These are phyloP conservation scores for Pythium aphanidermatum DNA, from an alignment of 352 stramenopile species.

Conservation along the genomic window DNA sequence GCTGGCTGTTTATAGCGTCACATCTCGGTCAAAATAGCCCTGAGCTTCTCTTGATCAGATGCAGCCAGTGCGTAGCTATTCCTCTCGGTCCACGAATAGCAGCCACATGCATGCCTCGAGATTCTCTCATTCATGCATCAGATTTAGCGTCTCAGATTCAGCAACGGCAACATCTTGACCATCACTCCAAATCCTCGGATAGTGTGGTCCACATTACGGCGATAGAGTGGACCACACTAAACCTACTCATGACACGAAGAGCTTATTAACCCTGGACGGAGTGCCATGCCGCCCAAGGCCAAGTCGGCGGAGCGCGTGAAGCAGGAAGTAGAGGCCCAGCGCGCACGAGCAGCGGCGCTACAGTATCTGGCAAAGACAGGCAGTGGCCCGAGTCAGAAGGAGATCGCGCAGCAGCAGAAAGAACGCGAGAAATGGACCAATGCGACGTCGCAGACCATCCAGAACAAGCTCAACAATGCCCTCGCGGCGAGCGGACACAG, in stretches of 20 bases:
- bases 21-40: too few relatives aligned
- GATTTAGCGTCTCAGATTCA: too few relatives aligned
- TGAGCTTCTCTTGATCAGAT: too few relatives aligned
- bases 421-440: constrained; percentile 48
- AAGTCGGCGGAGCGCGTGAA: constrained; percentile 38
- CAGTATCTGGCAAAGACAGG: constrained; percentile 56
- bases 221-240: not conserved
- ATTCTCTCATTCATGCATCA: too few relatives aligned
- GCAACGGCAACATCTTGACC: not conserved
- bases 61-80: not conserved
- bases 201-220: constrained; percentile 7
- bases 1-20: too few relatives aligned
- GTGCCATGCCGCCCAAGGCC: constrained; percentile 21
- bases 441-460: constrained; percentile 30
- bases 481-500: not conserved
- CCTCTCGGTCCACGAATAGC: constrained; percentile 5
- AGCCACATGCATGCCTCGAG: too few relatives aligned
- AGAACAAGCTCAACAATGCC: constrained; percentile 35
- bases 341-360: constrained; percentile 52
- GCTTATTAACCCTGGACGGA: too few relatives aligned
- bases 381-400: constrained; percentile 56
- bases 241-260: too few relatives aligned
- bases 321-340: constrained; percentile 58
- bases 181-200: not conserved
- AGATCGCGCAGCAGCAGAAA: constrained; percentile 54